Conservation (phyloP, 495 filamentous ascomycete species). For the Entonaema liquescens region DNA sequence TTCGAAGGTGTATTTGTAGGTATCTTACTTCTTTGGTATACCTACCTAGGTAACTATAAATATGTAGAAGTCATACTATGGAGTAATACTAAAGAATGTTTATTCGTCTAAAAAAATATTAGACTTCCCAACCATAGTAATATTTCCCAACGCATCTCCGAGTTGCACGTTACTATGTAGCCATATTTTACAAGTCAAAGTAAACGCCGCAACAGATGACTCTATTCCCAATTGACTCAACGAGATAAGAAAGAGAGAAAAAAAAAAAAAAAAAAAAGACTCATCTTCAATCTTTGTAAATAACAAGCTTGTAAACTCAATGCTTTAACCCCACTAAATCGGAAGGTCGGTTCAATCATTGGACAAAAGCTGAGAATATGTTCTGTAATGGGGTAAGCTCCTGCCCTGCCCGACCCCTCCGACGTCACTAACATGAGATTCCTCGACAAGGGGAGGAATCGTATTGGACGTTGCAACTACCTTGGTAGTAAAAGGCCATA, state of each 20-base stretch:
- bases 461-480: constrained; percentile 2
- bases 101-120: too few species aligned
- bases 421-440: constrained; percentile 29
- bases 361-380: constrained; percentile 6
- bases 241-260: background rate
- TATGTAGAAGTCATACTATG: too few species aligned
- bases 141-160: too few species aligned
- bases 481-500: constrained; percentile 1
- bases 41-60: too few species aligned
- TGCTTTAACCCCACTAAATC: constrained; percentile 13
- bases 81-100: too few species aligned
- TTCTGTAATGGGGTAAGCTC: constrained; percentile 14
- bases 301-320: background rate
- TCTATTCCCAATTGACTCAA: background rate
- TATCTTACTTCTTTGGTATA: too few species aligned
- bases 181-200: background rate
- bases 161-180: too few species aligned
- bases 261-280: background rate
- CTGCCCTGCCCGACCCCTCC: constrained; percentile 14
- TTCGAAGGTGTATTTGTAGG: too few species aligned
- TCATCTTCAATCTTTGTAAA: background rate
- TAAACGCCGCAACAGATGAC: background rate
- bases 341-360: constrained; percentile 12
- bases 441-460: background rate
- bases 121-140: too few species aligned